Percentiles rank a stretch among this genome's conserved stretches.
phyloP scores from a whole-genome alignment of 208 protist species.

The Leishmania mexicana region DNA sequence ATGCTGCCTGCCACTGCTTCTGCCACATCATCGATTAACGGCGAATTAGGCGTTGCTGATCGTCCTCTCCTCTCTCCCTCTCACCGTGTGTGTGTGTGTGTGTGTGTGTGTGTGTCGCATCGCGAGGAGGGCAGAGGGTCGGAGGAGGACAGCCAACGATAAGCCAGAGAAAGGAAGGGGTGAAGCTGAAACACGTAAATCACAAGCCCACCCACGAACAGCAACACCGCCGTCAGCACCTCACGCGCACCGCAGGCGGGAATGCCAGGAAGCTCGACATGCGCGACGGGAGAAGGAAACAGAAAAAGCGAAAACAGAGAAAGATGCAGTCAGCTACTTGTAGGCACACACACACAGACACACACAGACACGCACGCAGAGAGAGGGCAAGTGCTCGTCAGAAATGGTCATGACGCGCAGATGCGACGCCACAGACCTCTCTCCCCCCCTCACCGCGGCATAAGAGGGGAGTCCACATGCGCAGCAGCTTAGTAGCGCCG shows the following conservation, averaged over 20 bases:
- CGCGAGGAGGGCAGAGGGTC: background rate
- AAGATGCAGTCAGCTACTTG: background rate
- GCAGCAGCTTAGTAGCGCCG: conserved; percentile 31
- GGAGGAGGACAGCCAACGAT: background rate
- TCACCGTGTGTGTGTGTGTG: background rate
- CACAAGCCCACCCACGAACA: background rate
- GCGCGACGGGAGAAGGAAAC: background rate
- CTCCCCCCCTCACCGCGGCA: background rate
- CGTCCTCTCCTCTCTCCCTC: no score
- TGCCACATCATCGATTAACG: background rate
- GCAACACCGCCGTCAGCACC: background rate
- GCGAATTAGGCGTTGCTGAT: background rate
- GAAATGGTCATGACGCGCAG: background rate
- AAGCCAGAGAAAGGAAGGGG: background rate
- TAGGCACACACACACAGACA: background rate
- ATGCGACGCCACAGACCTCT: background rate
- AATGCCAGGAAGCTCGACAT: background rate
- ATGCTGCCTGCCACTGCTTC: background rate
- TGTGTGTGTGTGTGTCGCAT: background rate
- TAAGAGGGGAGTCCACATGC: background rate
- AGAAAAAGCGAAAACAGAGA: background rate
- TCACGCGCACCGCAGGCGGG: background rate
- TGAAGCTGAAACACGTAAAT: background rate
- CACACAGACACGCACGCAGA: background rate
- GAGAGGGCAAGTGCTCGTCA: conserved; percentile 1